A percentile compares a stretch with the other conserved stretches of the same genome.
Evolutionary conservation across 164 flowering plant genomes (phyloP).

Genomic region (Aristolochia californica): DNA sequence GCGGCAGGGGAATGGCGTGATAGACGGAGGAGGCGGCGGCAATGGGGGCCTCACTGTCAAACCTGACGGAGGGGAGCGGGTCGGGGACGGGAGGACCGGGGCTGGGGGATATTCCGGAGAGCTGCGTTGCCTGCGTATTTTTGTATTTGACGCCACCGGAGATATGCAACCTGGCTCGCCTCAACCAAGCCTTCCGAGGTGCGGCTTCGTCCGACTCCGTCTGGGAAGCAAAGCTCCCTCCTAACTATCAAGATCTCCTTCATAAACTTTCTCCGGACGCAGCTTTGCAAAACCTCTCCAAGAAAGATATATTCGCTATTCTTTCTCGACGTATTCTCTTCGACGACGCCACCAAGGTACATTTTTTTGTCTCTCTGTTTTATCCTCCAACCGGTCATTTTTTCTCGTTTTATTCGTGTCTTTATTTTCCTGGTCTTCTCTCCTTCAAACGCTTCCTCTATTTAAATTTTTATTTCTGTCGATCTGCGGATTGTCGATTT

Average conservation of each 20-base stretch:
- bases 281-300: constrained; percentile 27
- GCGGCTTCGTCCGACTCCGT: constrained; percentile 94
- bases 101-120: constrained; percentile 95
- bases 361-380: neutral
- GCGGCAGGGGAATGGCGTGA: neutral
- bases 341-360: constrained; percentile 72
- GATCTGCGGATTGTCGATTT: too few relatives aligned
- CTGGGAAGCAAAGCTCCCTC: constrained; percentile 83
- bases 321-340: constrained; percentile 67
- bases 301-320: constrained; percentile 80
- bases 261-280: constrained; percentile 34
- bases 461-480: too few relatives aligned
- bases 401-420: constrained; percentile 1
- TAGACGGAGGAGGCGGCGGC: neutral
- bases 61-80: constrained; percentile 49
- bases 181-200: constrained; percentile 89
- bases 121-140: constrained; percentile 90
- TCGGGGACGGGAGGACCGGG: constrained; percentile 41
- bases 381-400: neutral
- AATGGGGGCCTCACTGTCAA: constrained; percentile 45
- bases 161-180: constrained; percentile 89
- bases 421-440: neutral
- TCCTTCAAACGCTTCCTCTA: too few relatives aligned
- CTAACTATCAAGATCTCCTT: constrained; percentile 63
- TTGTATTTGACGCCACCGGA: constrained; percentile 88